Conservation (phyloP, 805 yeast genomes). For the Ogataea salicorniae region DNA sequence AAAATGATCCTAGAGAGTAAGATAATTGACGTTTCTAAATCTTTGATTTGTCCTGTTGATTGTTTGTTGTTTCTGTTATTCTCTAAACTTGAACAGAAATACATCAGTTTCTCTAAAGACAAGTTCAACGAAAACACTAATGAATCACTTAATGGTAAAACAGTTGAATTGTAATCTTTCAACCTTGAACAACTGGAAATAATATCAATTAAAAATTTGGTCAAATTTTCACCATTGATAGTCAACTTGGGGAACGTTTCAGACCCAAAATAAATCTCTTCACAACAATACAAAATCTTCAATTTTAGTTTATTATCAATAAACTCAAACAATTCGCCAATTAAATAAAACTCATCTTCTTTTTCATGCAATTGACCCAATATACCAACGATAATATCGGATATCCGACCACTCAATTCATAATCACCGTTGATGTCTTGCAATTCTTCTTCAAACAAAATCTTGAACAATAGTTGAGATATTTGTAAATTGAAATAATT, state of each 20-base stretch:
- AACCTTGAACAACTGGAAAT: slow-evolving; percentile 42
- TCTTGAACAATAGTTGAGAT: slow-evolving; percentile 35
- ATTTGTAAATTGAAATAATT: slow-evolving; percentile 39
- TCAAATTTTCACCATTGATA: slow-evolving; percentile 24
- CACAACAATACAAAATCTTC: slow-evolving; percentile 33
- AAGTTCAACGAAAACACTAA: slow-evolving; percentile 37
- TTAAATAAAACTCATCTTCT: slow-evolving; percentile 15
- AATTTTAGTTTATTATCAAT: slow-evolving; percentile 30
- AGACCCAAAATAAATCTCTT: slow-evolving; percentile 37
- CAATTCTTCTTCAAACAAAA: slow-evolving; percentile 23
- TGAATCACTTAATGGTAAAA: slow-evolving; percentile 31
- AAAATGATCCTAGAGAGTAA: slow-evolving; percentile 51
- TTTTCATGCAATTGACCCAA: slow-evolving; percentile 10
- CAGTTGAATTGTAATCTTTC: slow-evolving; percentile 7
- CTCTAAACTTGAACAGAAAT: slow-evolving; percentile 25
- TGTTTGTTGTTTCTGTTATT: slow-evolving; percentile 14
- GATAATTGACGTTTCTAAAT: slow-evolving; percentile 34
- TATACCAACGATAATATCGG: slow-evolving; percentile 7
- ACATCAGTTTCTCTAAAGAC: slow-evolving; percentile 35
- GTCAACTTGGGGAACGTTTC: slow-evolving; percentile 33
- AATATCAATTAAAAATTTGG: slow-evolving; percentile 38
- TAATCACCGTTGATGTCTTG: slow-evolving; percentile 6
- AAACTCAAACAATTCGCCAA: slow-evolving; percentile 37
- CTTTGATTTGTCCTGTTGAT: slow-evolving; percentile 8
- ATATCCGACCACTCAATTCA: slow-evolving; percentile 5